These are phyloP conservation scores for Polytrichum commune DNA, from an alignment of 225 moss, liverwort and hornwort genomes.

Conservation along the genomic window DNA sequence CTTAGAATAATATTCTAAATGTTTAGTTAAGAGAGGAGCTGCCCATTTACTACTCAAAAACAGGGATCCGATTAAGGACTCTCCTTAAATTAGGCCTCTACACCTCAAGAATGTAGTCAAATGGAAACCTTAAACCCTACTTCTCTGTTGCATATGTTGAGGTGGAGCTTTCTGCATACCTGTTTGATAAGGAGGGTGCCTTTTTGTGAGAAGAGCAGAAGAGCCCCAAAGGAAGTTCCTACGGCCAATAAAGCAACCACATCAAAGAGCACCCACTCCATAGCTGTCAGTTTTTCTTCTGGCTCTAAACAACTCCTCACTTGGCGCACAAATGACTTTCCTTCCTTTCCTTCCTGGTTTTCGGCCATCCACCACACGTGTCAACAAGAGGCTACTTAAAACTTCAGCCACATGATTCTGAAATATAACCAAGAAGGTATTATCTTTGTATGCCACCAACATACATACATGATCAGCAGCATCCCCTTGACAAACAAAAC, in stretches of 20 bases:
- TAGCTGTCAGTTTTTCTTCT: conserved; percentile 67
- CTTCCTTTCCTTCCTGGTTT: conserved; percentile 30
- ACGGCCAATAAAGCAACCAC: conserved; percentile 62
- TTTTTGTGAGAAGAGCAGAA: conserved; percentile 65
- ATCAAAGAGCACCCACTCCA: conserved; percentile 90
- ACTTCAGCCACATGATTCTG: no score
- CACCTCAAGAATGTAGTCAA: no score
- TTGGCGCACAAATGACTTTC: conserved; percentile 55
- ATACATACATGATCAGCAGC: no score
- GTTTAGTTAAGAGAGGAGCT: no score
- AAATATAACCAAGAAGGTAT: no score
- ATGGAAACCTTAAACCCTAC: no score
- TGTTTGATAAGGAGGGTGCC: conserved; percentile 81
- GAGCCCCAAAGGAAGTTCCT: conserved; percentile 83
- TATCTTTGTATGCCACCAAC: no score
- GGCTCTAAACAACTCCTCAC: conserved; percentile 62
- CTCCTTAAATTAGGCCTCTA: no score
- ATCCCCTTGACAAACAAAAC: background rate
- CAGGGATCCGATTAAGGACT: no score
- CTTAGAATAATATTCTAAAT: no score
- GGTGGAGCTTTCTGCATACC: conserved; percentile 17
- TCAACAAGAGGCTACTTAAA: background rate
- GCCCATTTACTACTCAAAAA: no score
- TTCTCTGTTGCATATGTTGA: no score
- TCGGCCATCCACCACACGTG: conserved; percentile 1